These are phyloP conservation scores for Hemileccinum hortonii DNA, from an alignment of 1,284 basidiomycete genomes.

Conservation along the genomic window DNA sequence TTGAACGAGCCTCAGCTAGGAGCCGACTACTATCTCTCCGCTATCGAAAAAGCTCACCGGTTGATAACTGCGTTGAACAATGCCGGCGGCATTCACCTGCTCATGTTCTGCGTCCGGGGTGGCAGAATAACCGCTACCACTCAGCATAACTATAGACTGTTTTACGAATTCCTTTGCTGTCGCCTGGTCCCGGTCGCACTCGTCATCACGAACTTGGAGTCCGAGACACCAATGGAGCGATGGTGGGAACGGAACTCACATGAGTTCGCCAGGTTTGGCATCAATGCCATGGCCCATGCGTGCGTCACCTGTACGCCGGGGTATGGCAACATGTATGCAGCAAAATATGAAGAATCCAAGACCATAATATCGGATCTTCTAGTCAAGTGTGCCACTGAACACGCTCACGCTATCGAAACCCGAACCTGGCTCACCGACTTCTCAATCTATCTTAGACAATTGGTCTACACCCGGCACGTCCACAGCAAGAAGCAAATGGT, in stretches of 20 bases:
- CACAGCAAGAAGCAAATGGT: slow-evolving; percentile 28
- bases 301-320: slow-evolving; percentile 30
- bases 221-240: slow-evolving; percentile 30
- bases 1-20: slow-evolving; percentile 32
- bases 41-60: slow-evolving; percentile 30
- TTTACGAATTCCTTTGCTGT: slow-evolving; percentile 31
- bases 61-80: slow-evolving; percentile 23
- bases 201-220: slow-evolving; percentile 30
- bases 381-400: slow-evolving; percentile 17
- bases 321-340: slow-evolving; percentile 27
- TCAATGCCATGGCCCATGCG: slow-evolving; percentile 23
- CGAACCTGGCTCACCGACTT: slow-evolving; percentile 27
- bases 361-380: slow-evolving; percentile 25
- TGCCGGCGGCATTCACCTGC: slow-evolving; percentile 30
- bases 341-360: slow-evolving; percentile 34
- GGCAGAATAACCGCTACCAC: slow-evolving; percentile 32
- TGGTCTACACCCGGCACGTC: slow-evolving; percentile 22
- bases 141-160: slow-evolving; percentile 33
- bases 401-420: slow-evolving; percentile 24
- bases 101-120: slow-evolving; percentile 34
- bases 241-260: slow-evolving; percentile 31
- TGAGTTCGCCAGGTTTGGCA: slow-evolving; percentile 27
- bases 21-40: slow-evolving; percentile 27
- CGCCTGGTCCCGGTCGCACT: slow-evolving; percentile 31
- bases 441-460: slow-evolving; percentile 24